These are phyloP conservation scores for Cystobasidium slooffiae DNA, from an alignment of 1,284 basidiomycete species.

Conservation along the genomic window DNA sequence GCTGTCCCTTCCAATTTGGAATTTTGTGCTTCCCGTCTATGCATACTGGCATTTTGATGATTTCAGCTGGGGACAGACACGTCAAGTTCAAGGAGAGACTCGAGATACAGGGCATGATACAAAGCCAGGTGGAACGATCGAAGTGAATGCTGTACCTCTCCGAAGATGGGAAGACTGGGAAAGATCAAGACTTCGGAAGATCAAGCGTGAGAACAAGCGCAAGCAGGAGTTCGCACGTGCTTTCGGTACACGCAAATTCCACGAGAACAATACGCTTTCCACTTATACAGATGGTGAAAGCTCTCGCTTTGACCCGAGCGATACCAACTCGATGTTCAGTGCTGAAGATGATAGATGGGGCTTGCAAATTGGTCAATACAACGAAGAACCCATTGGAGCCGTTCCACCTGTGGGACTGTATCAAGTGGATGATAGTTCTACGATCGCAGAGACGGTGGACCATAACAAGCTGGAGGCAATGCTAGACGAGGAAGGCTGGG, in stretches of 20 bases:
- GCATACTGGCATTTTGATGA: constrained; percentile 99
- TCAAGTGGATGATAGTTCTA: constrained; percentile 49
- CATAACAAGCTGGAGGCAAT: constrained; percentile 82
- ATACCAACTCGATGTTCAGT: constrained; percentile 67
- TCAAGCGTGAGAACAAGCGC: constrained; percentile 85
- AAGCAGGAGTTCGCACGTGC: constrained; percentile 75
- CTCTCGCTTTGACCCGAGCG: constrained; percentile 56
- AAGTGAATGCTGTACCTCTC: constrained; percentile 74
- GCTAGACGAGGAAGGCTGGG: constrained; percentile 84
- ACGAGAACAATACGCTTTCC: constrained; percentile 37
- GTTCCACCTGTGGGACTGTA: constrained; percentile 71
- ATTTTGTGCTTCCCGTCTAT: constrained; percentile 87
- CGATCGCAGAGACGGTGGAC: constrained; percentile 68
- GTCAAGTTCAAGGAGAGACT: constrained; percentile 69
- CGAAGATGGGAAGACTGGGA: constrained; percentile 99
- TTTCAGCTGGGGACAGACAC: constrained; percentile 98
- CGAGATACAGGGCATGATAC: constrained; percentile 71
- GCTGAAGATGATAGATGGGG: constrained; percentile 91
- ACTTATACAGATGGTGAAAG: constrained; percentile 68
- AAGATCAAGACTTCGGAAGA: constrained; percentile 87
- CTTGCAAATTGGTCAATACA: constrained; percentile 80
- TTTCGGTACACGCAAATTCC: constrained; percentile 62
- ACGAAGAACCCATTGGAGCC: constrained; percentile 73
- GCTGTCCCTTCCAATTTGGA: constrained; percentile 90
- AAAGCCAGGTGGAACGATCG: constrained; percentile 61